Evolutionary conservation across 1,284 basidiomycete species (phyloP).

Genomic region (Xerocomus minutiporus): DNA sequence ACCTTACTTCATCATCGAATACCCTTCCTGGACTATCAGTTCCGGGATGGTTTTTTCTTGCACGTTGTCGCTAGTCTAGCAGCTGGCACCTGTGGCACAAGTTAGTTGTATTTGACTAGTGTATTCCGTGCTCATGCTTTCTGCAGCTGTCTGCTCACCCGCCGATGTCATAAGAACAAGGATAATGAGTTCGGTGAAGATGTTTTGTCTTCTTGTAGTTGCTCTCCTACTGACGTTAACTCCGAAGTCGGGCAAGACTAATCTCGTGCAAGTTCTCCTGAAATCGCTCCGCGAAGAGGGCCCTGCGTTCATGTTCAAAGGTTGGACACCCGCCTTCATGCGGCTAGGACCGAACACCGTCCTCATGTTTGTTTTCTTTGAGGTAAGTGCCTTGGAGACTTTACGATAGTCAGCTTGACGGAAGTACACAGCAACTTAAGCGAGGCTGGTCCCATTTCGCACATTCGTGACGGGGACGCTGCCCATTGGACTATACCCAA

Average conservation of each 20-base stretch:
- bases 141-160: constrained; percentile 77
- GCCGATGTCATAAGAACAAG: constrained; percentile 82
- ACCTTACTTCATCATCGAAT: constrained; percentile 52
- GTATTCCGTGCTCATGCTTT: constrained; percentile 9
- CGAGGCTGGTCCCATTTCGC: constrained; percentile 41
- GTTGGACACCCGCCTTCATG: constrained; percentile 84
- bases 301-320: constrained; percentile 79
- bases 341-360: constrained; percentile 81
- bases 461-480: constrained; percentile 1
- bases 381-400: constrained; percentile 42
- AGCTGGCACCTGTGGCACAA: constrained; percentile 87
- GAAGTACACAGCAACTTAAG: constrained; percentile 59
- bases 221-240: constrained; percentile 1
- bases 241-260: constrained; percentile 45
- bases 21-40: constrained; percentile 59
- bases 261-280: constrained; percentile 48
- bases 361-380: constrained; percentile 82
- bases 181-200: constrained; percentile 66
- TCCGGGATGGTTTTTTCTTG: constrained; percentile 65
- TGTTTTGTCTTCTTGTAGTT: neutral
- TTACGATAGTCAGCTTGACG: constrained; percentile 3
- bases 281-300: constrained; percentile 71
- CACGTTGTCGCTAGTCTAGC: constrained; percentile 62
- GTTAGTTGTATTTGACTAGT: constrained; percentile 38
- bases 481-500: constrained; percentile 1